Conservation (phyloP, 306 rosid genomes). For the Comarum palustre region DNA sequence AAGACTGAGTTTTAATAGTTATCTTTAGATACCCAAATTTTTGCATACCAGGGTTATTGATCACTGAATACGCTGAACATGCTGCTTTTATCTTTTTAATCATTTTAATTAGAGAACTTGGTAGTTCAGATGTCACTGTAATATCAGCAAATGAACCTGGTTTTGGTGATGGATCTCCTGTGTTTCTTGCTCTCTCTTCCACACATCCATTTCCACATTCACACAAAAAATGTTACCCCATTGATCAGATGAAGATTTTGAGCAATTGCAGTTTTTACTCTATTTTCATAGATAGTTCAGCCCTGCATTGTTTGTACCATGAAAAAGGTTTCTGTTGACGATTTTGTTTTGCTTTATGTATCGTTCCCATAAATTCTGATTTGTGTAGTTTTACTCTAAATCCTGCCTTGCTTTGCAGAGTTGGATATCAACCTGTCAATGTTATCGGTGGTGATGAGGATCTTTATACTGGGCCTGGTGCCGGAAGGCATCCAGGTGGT, state of each 20-base stretch:
- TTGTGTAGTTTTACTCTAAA: slow-evolving; percentile 16
- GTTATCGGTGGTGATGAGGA: slow-evolving; percentile 35
- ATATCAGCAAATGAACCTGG: slow-evolving; percentile 37
- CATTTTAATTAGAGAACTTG: slow-evolving; percentile 12
- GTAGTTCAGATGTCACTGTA: slow-evolving; percentile 49
- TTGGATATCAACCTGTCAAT: slow-evolving; percentile 46
- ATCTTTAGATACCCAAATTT: background rate
- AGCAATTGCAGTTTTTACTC: background rate
- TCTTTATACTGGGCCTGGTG: background rate
- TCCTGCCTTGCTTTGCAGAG: slow-evolving; percentile 38
- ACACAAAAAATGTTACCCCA: background rate
- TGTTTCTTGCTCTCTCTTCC: slow-evolving; percentile 31
- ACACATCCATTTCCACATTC: background rate
- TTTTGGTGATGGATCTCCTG: slow-evolving; percentile 34
- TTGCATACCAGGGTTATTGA: background rate
- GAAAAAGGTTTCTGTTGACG: background rate
- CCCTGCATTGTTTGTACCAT: background rate
- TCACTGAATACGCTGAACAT: background rate
- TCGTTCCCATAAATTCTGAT: background rate
- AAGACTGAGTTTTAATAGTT: background rate
- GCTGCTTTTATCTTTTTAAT: background rate
- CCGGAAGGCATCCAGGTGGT: background rate
- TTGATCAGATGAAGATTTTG: background rate
- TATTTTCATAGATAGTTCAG: background rate
- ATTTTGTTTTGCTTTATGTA: background rate